Base-by-base conservation (phyloP, 2,329 filamentous ascomycete genomes). In the Scleromitrula shiraiana region DNA sequence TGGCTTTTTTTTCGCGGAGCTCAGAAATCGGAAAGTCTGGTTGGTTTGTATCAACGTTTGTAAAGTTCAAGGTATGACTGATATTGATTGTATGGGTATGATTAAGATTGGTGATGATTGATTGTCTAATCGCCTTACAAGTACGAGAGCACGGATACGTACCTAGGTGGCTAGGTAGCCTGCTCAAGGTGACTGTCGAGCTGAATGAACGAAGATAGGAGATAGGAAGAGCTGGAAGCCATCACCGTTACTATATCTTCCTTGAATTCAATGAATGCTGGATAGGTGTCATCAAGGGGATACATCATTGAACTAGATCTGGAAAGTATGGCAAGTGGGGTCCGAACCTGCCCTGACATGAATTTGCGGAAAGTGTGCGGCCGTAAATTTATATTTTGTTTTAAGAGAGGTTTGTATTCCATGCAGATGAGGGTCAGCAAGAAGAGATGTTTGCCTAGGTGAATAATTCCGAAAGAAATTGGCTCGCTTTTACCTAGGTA, bases 1-100 rank as follows among this genome's bases (percentile, higher is more conserved):
- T 35, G 26, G n/a, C 20, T 26, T 44, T 47, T n/a, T 47, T 37
- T 37, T 47, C 37, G 26, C 43, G 43, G 26, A 46, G 30, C 24
- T 14, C 43, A 35, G 43, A 46, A 45, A n/a, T 14, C 43, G 43
- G 43, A 46, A 45, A n/a, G 17, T 29, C 27, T 29, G 33, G 27
- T 30, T 30, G 15, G 33, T 38, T 24, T 20, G 30, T 22, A 27
- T 17, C 36, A 41, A 47, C 20, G 22, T 41, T 41, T 32, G 22
- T 22, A 27, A 36, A 15, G 30, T 29, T 36, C 32, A 27, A 44
- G 20, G n/a, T n/a, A n/a, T n/a, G n/a, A n/a, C n/a, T n/a, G n/a
- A n/a, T n/a, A n/a, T n/a, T n/a, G n/a, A n/a, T n/a, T n/a, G n/a
- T n/a, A n/a, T n/a, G n/a, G n/a, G n/a, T n/a, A n/a, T n/a, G n/a